Evolutionary conservation across 208 protist genomes (phyloP), one percentile per base, ranked within the genome.

Genomic region (Crithidia thermophila): DNA sequence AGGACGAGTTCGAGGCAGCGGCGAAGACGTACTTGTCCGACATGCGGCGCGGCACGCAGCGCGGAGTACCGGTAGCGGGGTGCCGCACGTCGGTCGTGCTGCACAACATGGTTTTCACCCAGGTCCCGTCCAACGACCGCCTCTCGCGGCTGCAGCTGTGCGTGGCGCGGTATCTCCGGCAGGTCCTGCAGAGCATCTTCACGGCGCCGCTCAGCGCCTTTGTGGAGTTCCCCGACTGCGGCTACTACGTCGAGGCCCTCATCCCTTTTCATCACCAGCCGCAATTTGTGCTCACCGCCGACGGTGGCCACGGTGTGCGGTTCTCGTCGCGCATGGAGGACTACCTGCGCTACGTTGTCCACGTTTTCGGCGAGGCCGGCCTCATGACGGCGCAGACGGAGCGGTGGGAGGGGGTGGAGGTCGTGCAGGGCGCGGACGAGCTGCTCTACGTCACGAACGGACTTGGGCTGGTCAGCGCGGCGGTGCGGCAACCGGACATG

Each of bases 381-480:
- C 39, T 72, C 2, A 64, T 63, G 10, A 27, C 34, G 20, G 60
- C 62, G 43, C 23, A 28, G 40, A 23, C 30, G 23, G 66, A 57
- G n/a, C 28, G 36, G 21, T 52, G 67, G 20, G 67, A 72, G 34
- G 67, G 76, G 4, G 25, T 84, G 3, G 83, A 89, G 60, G 52
- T 85, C 30, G 59, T 89, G 13, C 47, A 53, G 13, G 83, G 67
- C 0, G 69, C 71, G 43, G 77, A 86, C 42, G 72, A 58, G 5
- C 69, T 81, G 46, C 72, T 69, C 23, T 90, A 90, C 62, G 21
- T 90, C 23, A 87, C 84, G 25, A 86, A 86, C 59, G 64, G 45
- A 8, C 66, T 90, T 8, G 77, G 84, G 21, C 58, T 90, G 10
- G 56, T 84, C 27, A 70, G 56, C 60, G 53, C 64, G 0, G 42